phyloP scores from a whole-genome alignment of 176 grass and related monocot species.

The Carex kokanica region DNA sequence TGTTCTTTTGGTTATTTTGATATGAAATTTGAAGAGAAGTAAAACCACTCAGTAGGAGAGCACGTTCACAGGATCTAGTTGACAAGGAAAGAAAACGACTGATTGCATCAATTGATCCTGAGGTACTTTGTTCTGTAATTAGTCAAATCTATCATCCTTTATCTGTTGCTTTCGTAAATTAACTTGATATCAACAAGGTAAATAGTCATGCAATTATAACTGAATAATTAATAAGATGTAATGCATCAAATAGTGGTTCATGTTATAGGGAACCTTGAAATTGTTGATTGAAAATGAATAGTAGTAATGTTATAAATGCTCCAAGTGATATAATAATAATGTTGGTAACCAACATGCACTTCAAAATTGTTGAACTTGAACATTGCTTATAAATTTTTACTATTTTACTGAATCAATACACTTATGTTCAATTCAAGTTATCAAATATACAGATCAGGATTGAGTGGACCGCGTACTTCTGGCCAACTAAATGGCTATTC shows the following conservation, averaged over 20 bases:
- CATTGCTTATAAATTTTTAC: background rate
- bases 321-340: background rate
- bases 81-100: constrained; percentile 48
- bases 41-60: constrained; percentile 33
- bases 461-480: too few relatives aligned
- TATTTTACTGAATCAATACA: background rate
- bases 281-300: background rate
- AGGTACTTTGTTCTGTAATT: constrained; percentile 30
- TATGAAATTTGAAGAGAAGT: constrained; percentile 47
- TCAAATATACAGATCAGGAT: background rate
- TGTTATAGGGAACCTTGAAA: background rate
- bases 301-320: background rate
- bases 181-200: background rate
- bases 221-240: background rate
- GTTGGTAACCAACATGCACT: background rate
- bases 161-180: background rate
- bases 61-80: constrained; percentile 31
- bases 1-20: background rate
- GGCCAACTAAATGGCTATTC: background rate
- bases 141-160: background rate
- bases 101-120: constrained; percentile 54
- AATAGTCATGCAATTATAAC: background rate
- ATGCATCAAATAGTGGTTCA: background rate
- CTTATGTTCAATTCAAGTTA: background rate
- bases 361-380: background rate